Conservation (phyloP, 1,139 yeast genomes). For the Geotrichum macrosporum region DNA sequence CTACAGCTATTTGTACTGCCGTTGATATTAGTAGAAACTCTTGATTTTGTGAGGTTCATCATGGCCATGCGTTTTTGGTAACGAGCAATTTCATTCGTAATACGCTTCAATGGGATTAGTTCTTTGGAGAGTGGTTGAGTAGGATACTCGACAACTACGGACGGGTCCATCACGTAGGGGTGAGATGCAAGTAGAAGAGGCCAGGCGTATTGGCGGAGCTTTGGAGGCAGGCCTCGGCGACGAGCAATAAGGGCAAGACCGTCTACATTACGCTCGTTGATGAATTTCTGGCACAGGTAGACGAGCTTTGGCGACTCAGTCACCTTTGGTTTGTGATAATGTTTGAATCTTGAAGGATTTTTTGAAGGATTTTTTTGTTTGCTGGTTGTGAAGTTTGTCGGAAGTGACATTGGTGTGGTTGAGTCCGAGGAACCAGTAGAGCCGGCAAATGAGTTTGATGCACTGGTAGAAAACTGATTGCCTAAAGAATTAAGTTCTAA, state of each 20-base stretch:
- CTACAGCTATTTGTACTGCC: neutral
- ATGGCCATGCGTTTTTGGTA: constrained; percentile 25
- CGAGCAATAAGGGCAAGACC: constrained; percentile 77
- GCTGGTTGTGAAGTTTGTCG: constrained; percentile 1
- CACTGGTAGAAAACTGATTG: too few relatives aligned
- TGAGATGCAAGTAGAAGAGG: constrained; percentile 75
- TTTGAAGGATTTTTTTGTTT: constrained; percentile 14
- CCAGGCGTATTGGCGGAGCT: constrained; percentile 75
- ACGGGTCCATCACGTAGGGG: constrained; percentile 63
- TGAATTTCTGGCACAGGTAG: constrained; percentile 39
- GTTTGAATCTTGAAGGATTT: constrained; percentile 39
- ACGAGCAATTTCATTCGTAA: constrained; percentile 36
- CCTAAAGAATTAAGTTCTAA: too few relatives aligned
- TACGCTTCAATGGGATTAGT: constrained; percentile 31
- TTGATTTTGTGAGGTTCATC: neutral
- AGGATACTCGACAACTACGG: constrained; percentile 16
- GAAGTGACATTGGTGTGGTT: neutral
- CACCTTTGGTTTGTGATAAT: constrained; percentile 39
- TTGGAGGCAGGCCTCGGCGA: constrained; percentile 82
- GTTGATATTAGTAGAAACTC: constrained; percentile 4
- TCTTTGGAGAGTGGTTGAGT: constrained; percentile 19
- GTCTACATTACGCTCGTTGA: constrained; percentile 52
- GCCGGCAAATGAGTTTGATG: too few relatives aligned
- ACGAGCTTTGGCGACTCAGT: constrained; percentile 37
- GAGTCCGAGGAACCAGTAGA: neutral